Base-by-base conservation (phyloP, 2,329 filamentous ascomycete species). In the Neonectria punicea region DNA sequence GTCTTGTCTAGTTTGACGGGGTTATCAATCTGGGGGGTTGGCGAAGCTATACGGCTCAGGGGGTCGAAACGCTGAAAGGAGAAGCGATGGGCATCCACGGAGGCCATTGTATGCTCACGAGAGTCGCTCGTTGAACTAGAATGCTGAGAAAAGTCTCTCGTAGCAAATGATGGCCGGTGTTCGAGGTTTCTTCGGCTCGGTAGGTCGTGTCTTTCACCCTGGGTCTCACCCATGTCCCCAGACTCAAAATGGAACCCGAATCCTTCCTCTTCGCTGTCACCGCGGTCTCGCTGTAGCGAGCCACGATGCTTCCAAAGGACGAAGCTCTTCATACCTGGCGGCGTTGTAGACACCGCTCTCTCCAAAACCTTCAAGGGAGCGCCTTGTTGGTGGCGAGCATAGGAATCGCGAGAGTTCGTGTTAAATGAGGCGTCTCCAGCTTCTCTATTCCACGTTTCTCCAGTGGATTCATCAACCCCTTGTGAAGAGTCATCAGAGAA, bases 51-150 rank as follows among this genome's bases (percentile, higher is more conserved):
- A 44, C 58, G 53, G 41, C 43, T 58, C n/a, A 58, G 53, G 9
- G 32, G 44, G 53, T 68, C 65, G 22, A 51, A 61, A 7, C 65
- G 57, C 46, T 66, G 68, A 32, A 63, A 58, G 20, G 65, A 66
- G 50, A 63, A 58, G 5, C 50, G 53, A 18, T 65, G 55, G 2
- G 53, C 47, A 16, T 67, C 68, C 7, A 39, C 53, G 53, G 60
- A 36, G 55, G 51, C 22, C 53, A 51, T 32, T 5, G n/a, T 62
- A 4, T 65, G 22, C 18, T 36, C 58, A 5, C 32, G 30, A 25
- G 49, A 46, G 25, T 51, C 53, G 41, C 62, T 67, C 28, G 62
- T 61, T 11, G 64, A 50, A 16, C 43, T 59, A 10, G 41, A 53
- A 10, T 63, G 11, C 20, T 58, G 58, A 18, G 67, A 62, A 30